Evolutionary conservation across 1,284 basidiomycete species (phyloP), one percentile per base, ranked within the genome.

Genomic region (Microbotryomycetes sp.): DNA sequence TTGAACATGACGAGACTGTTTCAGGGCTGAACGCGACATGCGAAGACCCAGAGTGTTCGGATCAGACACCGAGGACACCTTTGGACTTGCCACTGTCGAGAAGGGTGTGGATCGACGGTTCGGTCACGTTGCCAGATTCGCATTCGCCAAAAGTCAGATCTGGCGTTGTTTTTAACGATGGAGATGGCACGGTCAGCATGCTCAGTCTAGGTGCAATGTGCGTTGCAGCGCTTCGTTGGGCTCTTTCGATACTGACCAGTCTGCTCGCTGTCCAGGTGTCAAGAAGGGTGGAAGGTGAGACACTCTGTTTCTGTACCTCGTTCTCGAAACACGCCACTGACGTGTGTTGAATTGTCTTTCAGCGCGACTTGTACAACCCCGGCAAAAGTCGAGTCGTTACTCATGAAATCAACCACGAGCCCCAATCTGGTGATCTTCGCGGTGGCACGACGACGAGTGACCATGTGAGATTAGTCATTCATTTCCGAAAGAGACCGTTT

Each of bases 141-240:
- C 54, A 57, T 16, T 57, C 56, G 23, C 67, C 70, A 24, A 57
- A 56, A 18, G 67, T 71, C 1, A 53, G 64, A 35, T 65, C 62
- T 31, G 71, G 57, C n/a, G 59, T 61, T 7, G 28, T 64, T 5
- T 56, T 61, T 21, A 56, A 54, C 47, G 90, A 96, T 77, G 94
- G 94, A 24, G 96, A 98, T 75, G 96, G 96, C 4, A 98, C 96
- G 1, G 94, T 97, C 5, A 86, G 87, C 62, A 78, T 96, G 21
- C 75, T 97, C 18, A 91, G 89, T 68, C 79, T 97, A 41, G 94
- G 93, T 7, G 85, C 89, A 6, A 97, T 98, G 92, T 97, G 94
- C 72, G 85, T 87, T 6, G 88, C 90, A 71, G 94, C 92, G 3
- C 15, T 5, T 3, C 3, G 21, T 23, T 11, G 30, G 2, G n/a